phyloP scores from a whole-genome alignment of 2,329 filamentous ascomycete genomes.

The Curvularia sp. region DNA sequence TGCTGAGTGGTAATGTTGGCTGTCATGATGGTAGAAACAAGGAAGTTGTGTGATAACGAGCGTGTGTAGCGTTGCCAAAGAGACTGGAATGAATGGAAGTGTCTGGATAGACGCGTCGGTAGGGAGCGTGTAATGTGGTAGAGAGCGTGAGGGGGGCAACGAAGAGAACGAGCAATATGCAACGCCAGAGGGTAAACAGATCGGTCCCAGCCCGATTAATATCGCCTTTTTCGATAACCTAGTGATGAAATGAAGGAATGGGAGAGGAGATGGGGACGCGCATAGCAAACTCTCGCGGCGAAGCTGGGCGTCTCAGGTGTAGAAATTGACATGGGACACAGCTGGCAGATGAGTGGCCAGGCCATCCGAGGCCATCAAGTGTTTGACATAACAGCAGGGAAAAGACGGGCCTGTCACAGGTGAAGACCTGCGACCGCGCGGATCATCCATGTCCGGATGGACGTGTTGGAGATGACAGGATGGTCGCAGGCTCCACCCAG shows the following conservation, averaged over 20 bases:
- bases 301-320: constrained; percentile 46
- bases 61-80: constrained; percentile 1
- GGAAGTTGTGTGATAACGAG: constrained; percentile 8
- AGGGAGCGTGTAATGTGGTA: constrained; percentile 21
- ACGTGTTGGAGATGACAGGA: constrained; percentile 38
- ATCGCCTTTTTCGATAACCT: constrained; percentile 21
- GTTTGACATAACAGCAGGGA: constrained; percentile 44
- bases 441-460: constrained; percentile 33
- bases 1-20: constrained; percentile 37
- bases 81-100: constrained; percentile 9
- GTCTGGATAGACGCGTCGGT: constrained; percentile 11
- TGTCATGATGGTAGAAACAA: constrained; percentile 28
- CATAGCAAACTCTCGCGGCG: constrained; percentile 32
- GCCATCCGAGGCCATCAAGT: constrained; percentile 48
- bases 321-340: constrained; percentile 40
- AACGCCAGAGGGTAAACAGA: constrained; percentile 22
- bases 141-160: constrained; percentile 2
- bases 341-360: constrained; percentile 35
- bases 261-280: constrained; percentile 30
- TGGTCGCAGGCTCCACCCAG: constrained; percentile 21
- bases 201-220: constrained; percentile 34
- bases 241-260: constrained; percentile 24
- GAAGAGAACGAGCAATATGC: constrained; percentile 30
- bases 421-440: constrained; percentile 21
- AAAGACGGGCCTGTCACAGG: constrained; percentile 39